phyloP scores from a whole-genome alignment of 306 rosid genomes.

The Gastrolobium villosum region DNA sequence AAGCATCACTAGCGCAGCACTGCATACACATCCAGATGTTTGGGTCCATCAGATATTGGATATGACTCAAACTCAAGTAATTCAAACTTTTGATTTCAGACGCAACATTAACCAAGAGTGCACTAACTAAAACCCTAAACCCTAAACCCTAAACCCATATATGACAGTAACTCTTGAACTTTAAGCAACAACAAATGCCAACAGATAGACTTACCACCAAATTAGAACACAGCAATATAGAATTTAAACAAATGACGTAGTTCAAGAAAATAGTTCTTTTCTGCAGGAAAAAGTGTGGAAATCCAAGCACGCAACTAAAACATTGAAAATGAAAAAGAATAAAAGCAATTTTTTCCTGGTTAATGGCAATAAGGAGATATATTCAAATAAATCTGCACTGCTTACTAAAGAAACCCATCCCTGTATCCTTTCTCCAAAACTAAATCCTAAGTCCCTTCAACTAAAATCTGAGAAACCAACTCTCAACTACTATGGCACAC shows the following conservation, averaged over 20 bases:
- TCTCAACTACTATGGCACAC: not conserved
- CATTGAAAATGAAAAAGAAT: slow-evolving; percentile 13
- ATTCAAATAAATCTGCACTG: slow-evolving; percentile 10
- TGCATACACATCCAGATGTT: slow-evolving; percentile 57
- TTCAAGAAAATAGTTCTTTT: not conserved
- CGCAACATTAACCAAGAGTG: not conserved
- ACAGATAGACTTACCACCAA: not conserved
- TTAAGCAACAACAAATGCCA: slow-evolving; percentile 6
- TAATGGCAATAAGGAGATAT: slow-evolving; percentile 19
- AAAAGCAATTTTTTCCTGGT: not conserved
- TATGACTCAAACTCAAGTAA: slow-evolving; percentile 15
- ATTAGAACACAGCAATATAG: not conserved
- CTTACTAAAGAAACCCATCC: slow-evolving; percentile 17
- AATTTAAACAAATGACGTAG: not conserved
- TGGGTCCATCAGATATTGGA: slow-evolving; percentile 41
- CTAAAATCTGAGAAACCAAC: slow-evolving; percentile 12
- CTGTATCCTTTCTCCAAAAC: slow-evolving; percentile 8
- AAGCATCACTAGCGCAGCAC: slow-evolving; percentile 90
- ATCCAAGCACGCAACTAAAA: slow-evolving; percentile 22
- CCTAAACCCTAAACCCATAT: no score
- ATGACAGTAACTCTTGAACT: slow-evolving; percentile 1
- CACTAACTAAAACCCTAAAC: no score
- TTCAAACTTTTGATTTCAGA: not conserved
- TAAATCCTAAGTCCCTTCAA: slow-evolving; percentile 3
- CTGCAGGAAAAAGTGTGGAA: not conserved